Percentiles rank a stretch among this genome's conserved stretches.
Evolutionary conservation across 1,139 yeast species (phyloP).

Genomic region (Yamadazyma songkhlaensis): DNA sequence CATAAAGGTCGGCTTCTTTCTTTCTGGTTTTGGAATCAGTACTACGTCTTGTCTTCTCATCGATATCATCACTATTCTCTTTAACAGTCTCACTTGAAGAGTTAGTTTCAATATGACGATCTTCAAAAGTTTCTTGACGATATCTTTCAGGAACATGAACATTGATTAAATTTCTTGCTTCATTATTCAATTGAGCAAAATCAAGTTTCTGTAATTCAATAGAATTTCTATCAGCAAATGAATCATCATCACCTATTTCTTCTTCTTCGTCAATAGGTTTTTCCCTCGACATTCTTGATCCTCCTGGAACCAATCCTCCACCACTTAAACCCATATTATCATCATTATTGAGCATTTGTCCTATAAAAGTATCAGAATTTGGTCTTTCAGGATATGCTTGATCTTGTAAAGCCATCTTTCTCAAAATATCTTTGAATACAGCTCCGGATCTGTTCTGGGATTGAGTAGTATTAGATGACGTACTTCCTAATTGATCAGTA

Average conservation of each 20-base stretch:
- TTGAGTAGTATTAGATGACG: conserved; percentile 6
- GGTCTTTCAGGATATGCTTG: conserved; percentile 24
- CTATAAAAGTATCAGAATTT: conserved; percentile 38
- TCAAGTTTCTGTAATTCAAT: conserved; percentile 37
- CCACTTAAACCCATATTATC: conserved; percentile 31
- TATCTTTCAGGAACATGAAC: conserved; percentile 32
- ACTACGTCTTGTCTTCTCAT: conserved; percentile 5
- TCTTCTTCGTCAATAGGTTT: conserved; percentile 19
- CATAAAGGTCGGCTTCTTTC: conserved; percentile 24
- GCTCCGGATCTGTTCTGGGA: conserved; percentile 14
- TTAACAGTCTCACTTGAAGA: conserved; percentile 16
- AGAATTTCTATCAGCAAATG: conserved; percentile 10
- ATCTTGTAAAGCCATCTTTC: conserved; percentile 36
- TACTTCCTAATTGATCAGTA: conserved; percentile 20
- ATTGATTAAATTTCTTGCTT: conserved; percentile 39
- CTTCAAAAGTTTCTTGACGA: conserved; percentile 10
- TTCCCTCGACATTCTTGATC: conserved; percentile 22
- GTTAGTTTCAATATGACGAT: conserved; percentile 5
- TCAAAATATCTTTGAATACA: conserved; percentile 28
- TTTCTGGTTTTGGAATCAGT: conserved; percentile 3
- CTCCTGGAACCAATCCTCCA: conserved; percentile 47
- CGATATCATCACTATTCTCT: conserved; percentile 8
- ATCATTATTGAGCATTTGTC: conserved; percentile 30
- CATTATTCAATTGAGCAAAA: conserved; percentile 35
- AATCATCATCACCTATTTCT: conserved; percentile 20